Evolutionary conservation across 345 rosid species (phyloP).

Genomic region (Heritiera fomes): DNA sequence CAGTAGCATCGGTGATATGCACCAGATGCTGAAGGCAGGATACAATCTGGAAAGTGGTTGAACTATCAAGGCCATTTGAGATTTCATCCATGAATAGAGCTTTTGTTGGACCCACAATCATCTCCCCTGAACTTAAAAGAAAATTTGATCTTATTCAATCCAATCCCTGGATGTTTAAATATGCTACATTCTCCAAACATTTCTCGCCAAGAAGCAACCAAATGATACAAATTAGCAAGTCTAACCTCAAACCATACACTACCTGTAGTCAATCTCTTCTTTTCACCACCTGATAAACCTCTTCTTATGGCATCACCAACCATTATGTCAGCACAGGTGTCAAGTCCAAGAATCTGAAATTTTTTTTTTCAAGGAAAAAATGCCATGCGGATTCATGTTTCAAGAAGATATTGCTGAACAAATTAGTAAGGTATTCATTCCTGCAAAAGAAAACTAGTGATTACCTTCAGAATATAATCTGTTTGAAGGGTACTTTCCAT

Average conservation of each 20-base stretch:
- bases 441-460: neutral
- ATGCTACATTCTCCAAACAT: neutral
- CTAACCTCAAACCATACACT: neutral
- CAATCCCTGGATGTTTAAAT: neutral
- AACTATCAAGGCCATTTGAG: slow-evolving; percentile 73
- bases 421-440: slow-evolving; percentile 17
- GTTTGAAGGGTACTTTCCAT: slow-evolving; percentile 46
- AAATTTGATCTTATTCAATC: neutral
- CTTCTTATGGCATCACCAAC: slow-evolving; percentile 53
- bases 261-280: slow-evolving; percentile 55
- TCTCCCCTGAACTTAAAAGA: slow-evolving; percentile 50
- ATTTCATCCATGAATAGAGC: slow-evolving; percentile 76
- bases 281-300: slow-evolving; percentile 59
- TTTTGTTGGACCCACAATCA: slow-evolving; percentile 70
- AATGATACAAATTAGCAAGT: neutral
- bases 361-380: neutral
- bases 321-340: slow-evolving; percentile 48
- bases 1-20: slow-evolving; percentile 53
- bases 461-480: slow-evolving; percentile 53
- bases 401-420: neutral
- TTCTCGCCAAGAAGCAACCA: neutral
- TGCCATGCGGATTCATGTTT: neutral
- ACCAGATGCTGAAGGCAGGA: slow-evolving; percentile 58
- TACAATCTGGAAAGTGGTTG: slow-evolving; percentile 63
- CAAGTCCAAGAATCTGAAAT: slow-evolving; percentile 49